A percentile compares a stretch with the other conserved stretches of the same genome.
Evolutionary conservation across 768 basidiomycete species (phyloP).

Genomic region (Scleroderma citrinum): DNA sequence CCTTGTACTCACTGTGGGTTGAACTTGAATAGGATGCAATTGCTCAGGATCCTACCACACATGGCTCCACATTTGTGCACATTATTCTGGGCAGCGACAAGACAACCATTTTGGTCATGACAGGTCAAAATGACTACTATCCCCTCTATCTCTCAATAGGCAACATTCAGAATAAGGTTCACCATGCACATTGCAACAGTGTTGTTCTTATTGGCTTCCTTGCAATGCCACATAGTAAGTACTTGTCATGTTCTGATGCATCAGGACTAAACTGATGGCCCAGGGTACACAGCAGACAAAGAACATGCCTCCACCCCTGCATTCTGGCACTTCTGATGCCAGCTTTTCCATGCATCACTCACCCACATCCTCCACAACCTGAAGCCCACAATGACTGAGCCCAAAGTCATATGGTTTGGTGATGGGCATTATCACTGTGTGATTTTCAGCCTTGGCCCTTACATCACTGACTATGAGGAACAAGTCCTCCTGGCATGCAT

Average conservation of each 20-base stretch:
- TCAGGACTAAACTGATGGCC: background rate
- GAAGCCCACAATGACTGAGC: conserved; percentile 20
- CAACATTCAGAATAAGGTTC: conserved; percentile 11
- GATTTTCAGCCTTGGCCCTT: conserved; percentile 30
- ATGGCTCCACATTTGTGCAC: conserved; percentile 11
- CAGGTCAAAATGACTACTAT: conserved; percentile 14
- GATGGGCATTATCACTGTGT: conserved; percentile 26
- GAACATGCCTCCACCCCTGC: conserved; percentile 6
- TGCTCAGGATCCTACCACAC: conserved; percentile 3
- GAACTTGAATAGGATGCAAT: conserved; percentile 13
- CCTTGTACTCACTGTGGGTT: background rate
- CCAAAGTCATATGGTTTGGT: conserved; percentile 11
- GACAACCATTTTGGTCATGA: conserved; percentile 12
- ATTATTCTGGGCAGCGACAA: conserved; percentile 15
- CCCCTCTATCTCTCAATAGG: conserved; percentile 14
- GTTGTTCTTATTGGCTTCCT: conserved; percentile 18
- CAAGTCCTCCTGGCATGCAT: conserved; percentile 28
- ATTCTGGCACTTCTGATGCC: conserved; percentile 24
- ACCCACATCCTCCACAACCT: conserved; percentile 21
- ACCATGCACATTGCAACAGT: conserved; percentile 2
- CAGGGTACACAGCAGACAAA: conserved; percentile 1
- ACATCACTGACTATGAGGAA: conserved; percentile 36
- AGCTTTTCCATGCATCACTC: conserved; percentile 26
- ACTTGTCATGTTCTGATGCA: too few species aligned
- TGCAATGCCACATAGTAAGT: conserved; percentile 28